Base-by-base conservation (phyloP, 2,329 filamentous ascomycete genomes). In the Fusarium sp. region DNA sequence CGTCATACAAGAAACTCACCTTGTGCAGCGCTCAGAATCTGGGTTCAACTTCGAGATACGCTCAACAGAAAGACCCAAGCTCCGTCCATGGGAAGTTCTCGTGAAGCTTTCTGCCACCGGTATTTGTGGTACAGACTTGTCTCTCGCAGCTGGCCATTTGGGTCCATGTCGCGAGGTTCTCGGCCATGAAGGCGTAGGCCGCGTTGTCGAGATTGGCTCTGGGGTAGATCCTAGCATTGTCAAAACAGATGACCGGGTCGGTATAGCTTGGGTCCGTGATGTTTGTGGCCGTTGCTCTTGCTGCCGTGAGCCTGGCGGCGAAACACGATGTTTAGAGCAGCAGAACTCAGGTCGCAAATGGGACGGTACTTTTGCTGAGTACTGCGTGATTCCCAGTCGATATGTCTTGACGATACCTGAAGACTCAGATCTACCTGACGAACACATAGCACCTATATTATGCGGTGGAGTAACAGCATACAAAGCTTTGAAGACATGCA, bases 401-500 rank as follows among this genome's bases (percentile, higher is more conserved):
- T 83, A 83, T 54, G 54, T 80, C 0, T 57, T 77, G 10, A 61
- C 65, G 1, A 57, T 73, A 1, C 69, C 79, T 0, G 75, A 77
- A 4, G 71, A 60, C 15, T 45, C 79, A 7, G 22, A 22, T 1
- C 7, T 69, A 1, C 58, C 72, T 0, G 81, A 82, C 44, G 79
- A 82, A 46, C 45, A 74, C 6, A 71, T 83, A 0, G 81, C 80
- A 3, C 82, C 82, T 0, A 76, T 83, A 8, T 62, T 84, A 33
- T 84, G 82, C 54, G 81, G 77, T 0, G 82, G 82, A 1, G 80
- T 83, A 1, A 83, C 82, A 1, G 81, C 81, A 1, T 84, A 83
- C 63, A 81, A 80, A 66, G 81, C 80, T 0, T 51, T 82, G 48
- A 82, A 81, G 66, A 63, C 61, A 1, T 77, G 76, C 33, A 69